Evolutionary conservation across 2,329 filamentous ascomycete genomes (phyloP).

Genomic region (Aspergillus floridensis): DNA sequence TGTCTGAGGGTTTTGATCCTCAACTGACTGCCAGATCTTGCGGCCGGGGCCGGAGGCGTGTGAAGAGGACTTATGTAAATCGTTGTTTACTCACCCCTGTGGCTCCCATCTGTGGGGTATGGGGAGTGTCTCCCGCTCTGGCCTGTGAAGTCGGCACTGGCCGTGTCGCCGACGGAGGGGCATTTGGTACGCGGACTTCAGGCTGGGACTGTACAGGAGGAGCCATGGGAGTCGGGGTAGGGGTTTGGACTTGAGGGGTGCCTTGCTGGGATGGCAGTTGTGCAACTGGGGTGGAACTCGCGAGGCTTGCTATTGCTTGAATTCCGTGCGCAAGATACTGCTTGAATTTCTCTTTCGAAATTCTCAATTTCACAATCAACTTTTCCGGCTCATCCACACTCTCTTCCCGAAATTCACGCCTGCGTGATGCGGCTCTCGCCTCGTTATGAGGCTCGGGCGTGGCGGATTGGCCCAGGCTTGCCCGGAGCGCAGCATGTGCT

Average conservation of each 20-base stretch:
- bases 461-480: slow-evolving; percentile 72
- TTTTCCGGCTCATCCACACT: slow-evolving; percentile 69
- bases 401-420: slow-evolving; percentile 72
- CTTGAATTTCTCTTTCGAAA: slow-evolving; percentile 69
- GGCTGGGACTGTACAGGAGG: slow-evolving; percentile 33
- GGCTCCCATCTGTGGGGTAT: slow-evolving; percentile 42
- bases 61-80: slow-evolving; percentile 13
- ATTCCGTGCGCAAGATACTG: slow-evolving; percentile 57
- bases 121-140: slow-evolving; percentile 46
- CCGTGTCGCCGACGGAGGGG: slow-evolving; percentile 24
- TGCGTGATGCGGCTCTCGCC: slow-evolving; percentile 63
- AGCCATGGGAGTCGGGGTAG: slow-evolving; percentile 54
- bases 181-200: slow-evolving; percentile 26
- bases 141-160: slow-evolving; percentile 36
- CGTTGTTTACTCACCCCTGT: slow-evolving; percentile 44
- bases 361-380: slow-evolving; percentile 70
- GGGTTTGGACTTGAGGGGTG: slow-evolving; percentile 51
- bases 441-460: slow-evolving; percentile 80
- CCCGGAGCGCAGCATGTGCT: slow-evolving; percentile 80
- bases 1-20: slow-evolving; percentile 1
- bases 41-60: slow-evolving; percentile 17
- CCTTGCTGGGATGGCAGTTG: slow-evolving; percentile 45
- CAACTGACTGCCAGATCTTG: slow-evolving; percentile 4
- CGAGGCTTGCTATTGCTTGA: slow-evolving; percentile 30
- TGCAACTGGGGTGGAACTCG: slow-evolving; percentile 45